Evolutionary conservation across 345 rosid species (phyloP).

Genomic region (Bruguiera sexangula): DNA sequence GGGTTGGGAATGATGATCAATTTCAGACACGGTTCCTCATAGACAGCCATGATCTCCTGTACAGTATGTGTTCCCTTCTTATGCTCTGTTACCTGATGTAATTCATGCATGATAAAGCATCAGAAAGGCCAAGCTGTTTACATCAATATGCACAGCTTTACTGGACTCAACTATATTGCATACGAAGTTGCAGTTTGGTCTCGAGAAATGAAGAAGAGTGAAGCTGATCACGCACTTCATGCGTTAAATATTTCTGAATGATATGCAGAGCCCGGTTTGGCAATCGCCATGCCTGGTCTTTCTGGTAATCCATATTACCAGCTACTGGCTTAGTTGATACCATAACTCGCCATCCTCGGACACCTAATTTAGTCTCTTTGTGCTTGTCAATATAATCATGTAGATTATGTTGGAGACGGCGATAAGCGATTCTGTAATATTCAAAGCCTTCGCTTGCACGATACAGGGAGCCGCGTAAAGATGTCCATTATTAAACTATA

Average conservation of each 20-base stretch:
- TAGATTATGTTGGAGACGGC: background rate
- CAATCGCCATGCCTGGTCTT: background rate
- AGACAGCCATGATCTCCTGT: background rate
- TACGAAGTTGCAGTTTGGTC: background rate
- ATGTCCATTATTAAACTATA: background rate
- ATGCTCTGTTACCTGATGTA: conserved; percentile 4
- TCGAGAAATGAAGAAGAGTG: background rate
- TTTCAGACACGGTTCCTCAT: conserved; percentile 1
- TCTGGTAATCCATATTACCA: background rate
- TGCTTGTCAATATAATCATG: background rate
- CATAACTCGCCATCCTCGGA: no score
- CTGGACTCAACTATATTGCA: background rate
- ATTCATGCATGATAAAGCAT: conserved; percentile 7
- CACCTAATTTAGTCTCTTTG: no score
- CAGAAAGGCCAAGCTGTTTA: background rate
- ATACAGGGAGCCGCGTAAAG: background rate
- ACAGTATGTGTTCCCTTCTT: background rate
- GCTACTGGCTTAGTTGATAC: no score
- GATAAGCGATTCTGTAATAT: background rate
- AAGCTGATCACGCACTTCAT: background rate
- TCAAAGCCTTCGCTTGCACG: background rate
- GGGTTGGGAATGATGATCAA: conserved; percentile 68
- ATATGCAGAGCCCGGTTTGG: background rate
- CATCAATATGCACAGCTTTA: background rate
- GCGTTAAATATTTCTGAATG: background rate